These are phyloP conservation scores for Termitomyces heimii DNA, from an alignment of 768 basidiomycete species.

Conservation along the genomic window DNA sequence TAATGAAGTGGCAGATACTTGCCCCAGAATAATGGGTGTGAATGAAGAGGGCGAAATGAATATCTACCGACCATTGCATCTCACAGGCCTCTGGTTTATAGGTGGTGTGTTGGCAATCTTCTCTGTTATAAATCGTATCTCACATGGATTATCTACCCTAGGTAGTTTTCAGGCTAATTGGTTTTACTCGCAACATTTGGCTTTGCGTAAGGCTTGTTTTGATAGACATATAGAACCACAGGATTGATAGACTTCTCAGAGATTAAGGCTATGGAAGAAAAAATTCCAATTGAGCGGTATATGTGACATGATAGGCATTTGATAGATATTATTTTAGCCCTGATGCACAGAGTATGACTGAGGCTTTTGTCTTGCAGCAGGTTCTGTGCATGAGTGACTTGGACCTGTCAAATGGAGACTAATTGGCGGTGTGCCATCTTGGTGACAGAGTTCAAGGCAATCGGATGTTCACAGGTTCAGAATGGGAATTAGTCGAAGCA, in stretches of 20 bases:
- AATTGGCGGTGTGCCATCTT: too few relatives aligned
- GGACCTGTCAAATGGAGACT: too few relatives aligned
- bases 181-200: neutral
- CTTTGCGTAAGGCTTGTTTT: neutral
- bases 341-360: too few relatives aligned
- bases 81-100: neutral
- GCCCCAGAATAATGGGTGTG: neutral
- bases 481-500: too few relatives aligned
- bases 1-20: neutral
- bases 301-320: neutral
- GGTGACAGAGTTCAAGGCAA: too few relatives aligned
- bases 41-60: neutral
- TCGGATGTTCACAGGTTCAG: too few relatives aligned
- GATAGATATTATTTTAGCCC: too few relatives aligned
- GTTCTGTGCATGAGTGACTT: too few relatives aligned
- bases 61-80: neutral
- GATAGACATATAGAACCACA: neutral
- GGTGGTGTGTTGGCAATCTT: neutral
- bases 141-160: neutral
- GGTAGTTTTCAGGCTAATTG: neutral
- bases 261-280: neutral
- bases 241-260: neutral
- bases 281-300: neutral
- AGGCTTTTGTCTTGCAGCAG: too few relatives aligned
- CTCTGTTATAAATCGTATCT: neutral